Evolutionary conservation across 2,329 filamentous ascomycete genomes (phyloP).

Genomic region (Cercospora janseana): DNA sequence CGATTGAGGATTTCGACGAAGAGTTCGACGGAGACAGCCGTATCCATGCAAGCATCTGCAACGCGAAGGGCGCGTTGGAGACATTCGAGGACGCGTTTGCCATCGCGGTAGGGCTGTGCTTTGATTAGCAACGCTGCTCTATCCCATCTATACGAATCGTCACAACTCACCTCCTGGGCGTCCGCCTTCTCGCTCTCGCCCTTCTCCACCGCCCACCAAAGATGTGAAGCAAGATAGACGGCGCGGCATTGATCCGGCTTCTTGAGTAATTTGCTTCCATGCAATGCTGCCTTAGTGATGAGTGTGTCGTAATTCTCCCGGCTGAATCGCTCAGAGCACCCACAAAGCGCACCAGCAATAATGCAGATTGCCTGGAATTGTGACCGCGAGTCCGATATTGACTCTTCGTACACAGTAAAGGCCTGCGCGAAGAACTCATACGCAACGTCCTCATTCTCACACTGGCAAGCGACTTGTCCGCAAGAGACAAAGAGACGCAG

Average conservation of each 20-base stretch:
- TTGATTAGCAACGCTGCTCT: slow-evolving; percentile 8
- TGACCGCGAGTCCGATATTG: slow-evolving; percentile 89
- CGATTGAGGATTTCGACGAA: slow-evolving; percentile 98
- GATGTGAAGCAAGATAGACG: slow-evolving; percentile 91
- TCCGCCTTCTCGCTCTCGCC: slow-evolving; percentile 59
- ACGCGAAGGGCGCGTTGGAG: slow-evolving; percentile 92
- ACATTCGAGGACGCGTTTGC: slow-evolving; percentile 94
- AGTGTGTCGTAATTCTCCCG: slow-evolving; percentile 98
- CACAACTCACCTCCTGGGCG: slow-evolving; percentile 33
- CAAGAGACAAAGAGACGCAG: slow-evolving; percentile 87
- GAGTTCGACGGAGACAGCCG: slow-evolving; percentile 90
- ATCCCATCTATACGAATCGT: not conserved
- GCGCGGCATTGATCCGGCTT: slow-evolving; percentile 98
- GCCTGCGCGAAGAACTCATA: slow-evolving; percentile 99
- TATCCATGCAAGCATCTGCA: slow-evolving; percentile 98
- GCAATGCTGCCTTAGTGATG: slow-evolving; percentile 95
- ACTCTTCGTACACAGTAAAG: slow-evolving; percentile 96
- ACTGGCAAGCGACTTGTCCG: slow-evolving; percentile 88
- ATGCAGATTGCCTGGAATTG: slow-evolving; percentile 98
- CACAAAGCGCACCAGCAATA: slow-evolving; percentile 83
- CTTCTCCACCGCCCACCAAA: slow-evolving; percentile 95
- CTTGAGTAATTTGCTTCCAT: slow-evolving; percentile 93
- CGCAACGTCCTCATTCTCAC: slow-evolving; percentile 88
- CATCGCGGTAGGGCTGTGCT: slow-evolving; percentile 83
- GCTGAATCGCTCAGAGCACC: slow-evolving; percentile 76